These are phyloP conservation scores for Chenopodium suecicum DNA, from an alignment of 148 eudicot genomes.

Conservation along the genomic window DNA sequence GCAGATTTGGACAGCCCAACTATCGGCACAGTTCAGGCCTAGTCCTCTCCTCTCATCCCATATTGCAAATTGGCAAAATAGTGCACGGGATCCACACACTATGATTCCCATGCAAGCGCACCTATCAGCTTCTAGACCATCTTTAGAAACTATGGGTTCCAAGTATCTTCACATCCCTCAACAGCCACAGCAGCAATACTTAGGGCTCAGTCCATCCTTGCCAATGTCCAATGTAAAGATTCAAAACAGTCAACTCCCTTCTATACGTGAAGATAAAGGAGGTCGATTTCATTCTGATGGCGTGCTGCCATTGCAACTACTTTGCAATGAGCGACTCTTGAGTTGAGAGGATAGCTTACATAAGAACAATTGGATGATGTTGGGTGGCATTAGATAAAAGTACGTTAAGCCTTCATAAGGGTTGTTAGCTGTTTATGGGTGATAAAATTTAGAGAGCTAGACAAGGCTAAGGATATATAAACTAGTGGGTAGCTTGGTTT, in stretches of 20 bases:
- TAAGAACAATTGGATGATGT: background rate
- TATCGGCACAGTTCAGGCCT: slow-evolving; percentile 38
- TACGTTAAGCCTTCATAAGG: background rate
- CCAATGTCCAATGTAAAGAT: slow-evolving; percentile 28
- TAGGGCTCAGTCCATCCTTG: slow-evolving; percentile 31
- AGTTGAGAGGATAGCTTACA: background rate
- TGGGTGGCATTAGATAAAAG: background rate
- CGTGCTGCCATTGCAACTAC: slow-evolving; percentile 42
- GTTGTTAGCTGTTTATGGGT: background rate
- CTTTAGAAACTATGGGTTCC: slow-evolving; percentile 32
- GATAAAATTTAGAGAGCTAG: background rate
- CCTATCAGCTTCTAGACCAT: slow-evolving; percentile 32
- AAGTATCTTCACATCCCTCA: slow-evolving; percentile 37
- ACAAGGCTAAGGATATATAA: background rate
- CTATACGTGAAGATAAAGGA: slow-evolving; percentile 31
- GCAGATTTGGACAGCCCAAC: slow-evolving; percentile 43
- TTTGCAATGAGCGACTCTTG: slow-evolving; percentile 37
- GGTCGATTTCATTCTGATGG: slow-evolving; percentile 32
- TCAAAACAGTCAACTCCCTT: slow-evolving; percentile 32
- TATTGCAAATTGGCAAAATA: slow-evolving; percentile 44
- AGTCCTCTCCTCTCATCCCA: slow-evolving; percentile 33
- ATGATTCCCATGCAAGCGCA: slow-evolving; percentile 32
- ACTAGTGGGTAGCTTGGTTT: background rate
- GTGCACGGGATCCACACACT: slow-evolving; percentile 31
- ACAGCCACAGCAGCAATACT: slow-evolving; percentile 33